Conservation (phyloP, 768 basidiomycete species). For the Lentinula aciculospora region DNA sequence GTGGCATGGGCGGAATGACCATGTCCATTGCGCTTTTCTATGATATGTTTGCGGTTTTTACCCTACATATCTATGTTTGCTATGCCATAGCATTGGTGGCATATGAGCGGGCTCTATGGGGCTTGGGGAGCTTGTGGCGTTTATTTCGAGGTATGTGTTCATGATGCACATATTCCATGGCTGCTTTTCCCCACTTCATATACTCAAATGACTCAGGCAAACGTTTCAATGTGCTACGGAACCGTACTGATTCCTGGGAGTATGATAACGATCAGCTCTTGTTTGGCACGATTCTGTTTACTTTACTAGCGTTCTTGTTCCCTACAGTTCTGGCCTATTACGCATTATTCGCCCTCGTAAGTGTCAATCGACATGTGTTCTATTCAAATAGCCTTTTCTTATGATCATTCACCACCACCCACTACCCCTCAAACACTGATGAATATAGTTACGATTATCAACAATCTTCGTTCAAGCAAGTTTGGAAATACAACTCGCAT, state of each 20-base stretch:
- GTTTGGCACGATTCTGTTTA: slow-evolving; percentile 90
- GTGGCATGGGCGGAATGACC: slow-evolving; percentile 42
- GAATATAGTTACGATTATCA: slow-evolving; percentile 41
- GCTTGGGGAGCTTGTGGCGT: slow-evolving; percentile 73
- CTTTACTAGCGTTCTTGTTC: slow-evolving; percentile 72
- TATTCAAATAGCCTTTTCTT: background rate
- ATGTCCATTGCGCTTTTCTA: slow-evolving; percentile 59
- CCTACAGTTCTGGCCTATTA: slow-evolving; percentile 89
- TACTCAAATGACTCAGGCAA: slow-evolving; percentile 43
- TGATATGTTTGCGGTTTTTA: slow-evolving; percentile 63
- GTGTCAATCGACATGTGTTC: slow-evolving; percentile 8
- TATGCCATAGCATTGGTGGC: slow-evolving; percentile 58
- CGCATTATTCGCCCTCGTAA: slow-evolving; percentile 65
- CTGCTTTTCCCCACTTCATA: background rate
- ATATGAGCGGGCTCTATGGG: slow-evolving; percentile 55
- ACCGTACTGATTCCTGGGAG: slow-evolving; percentile 84
- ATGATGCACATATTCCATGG: background rate
- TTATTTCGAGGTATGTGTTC: slow-evolving; percentile 71
- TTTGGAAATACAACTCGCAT: slow-evolving; percentile 61
- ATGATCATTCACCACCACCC: background rate
- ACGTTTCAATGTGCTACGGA: slow-evolving; percentile 79
- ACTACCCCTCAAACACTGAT: too few relatives aligned
- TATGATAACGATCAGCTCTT: slow-evolving; percentile 93
- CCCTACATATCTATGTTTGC: slow-evolving; percentile 66
- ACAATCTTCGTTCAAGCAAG: slow-evolving; percentile 55